phyloP scores from a whole-genome alignment of 768 basidiomycete genomes.

The Auricularia sp. region DNA sequence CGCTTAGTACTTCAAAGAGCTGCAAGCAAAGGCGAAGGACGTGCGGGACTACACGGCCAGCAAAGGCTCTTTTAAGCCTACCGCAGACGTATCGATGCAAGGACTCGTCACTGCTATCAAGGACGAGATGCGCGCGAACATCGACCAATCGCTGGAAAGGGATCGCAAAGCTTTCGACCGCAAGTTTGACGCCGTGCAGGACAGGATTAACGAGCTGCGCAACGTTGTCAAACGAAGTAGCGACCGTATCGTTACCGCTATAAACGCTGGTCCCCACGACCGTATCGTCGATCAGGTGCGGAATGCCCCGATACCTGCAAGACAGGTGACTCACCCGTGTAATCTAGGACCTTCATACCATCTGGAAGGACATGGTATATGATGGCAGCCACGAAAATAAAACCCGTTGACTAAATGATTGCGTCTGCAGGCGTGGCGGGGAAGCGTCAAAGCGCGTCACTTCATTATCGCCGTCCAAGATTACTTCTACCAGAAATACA shows the following conservation, averaged over 20 bases:
- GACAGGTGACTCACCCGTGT: too few species aligned
- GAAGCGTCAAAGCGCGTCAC: constrained; percentile 41
- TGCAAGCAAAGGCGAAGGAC: background rate
- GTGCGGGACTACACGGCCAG: background rate
- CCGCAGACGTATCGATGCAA: background rate
- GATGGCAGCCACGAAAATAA: too few species aligned
- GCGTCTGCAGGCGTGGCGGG: constrained; percentile 35
- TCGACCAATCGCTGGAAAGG: constrained; percentile 21
- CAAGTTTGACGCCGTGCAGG: constrained; percentile 38
- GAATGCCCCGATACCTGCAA: constrained; percentile 4
- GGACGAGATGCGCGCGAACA: constrained; percentile 20
- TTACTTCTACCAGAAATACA: constrained; percentile 22
- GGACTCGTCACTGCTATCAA: background rate
- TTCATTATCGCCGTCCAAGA: constrained; percentile 37
- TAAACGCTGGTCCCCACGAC: constrained; percentile 36
- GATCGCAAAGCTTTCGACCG: constrained; percentile 36
- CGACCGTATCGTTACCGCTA: constrained; percentile 30
- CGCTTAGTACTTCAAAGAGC: background rate
- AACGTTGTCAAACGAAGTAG: constrained; percentile 23
- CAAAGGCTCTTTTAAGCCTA: too few species aligned
- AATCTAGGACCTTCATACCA: constrained; percentile 33
- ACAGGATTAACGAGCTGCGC: constrained; percentile 25
- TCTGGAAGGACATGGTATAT: constrained; percentile 46
- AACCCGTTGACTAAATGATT: too few species aligned
- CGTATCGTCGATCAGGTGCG: constrained; percentile 30